Conservation (phyloP, 345 rosid genomes). For the Raphanus sativus region DNA sequence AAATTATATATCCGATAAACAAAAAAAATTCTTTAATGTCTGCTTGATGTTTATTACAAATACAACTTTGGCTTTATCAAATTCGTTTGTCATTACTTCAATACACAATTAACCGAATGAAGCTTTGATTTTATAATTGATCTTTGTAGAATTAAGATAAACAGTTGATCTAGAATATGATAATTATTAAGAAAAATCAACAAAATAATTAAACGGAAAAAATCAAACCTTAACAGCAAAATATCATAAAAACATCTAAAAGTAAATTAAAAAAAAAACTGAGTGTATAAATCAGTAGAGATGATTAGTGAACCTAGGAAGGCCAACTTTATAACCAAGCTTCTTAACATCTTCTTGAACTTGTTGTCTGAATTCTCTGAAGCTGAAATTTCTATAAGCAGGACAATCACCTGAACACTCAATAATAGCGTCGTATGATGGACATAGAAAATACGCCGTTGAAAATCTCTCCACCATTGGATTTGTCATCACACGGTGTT, state of each 20-base stretch:
- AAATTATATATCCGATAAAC: not conserved
- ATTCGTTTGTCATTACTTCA: not conserved
- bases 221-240: not conserved
- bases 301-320: conserved; percentile 62
- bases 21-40: not conserved
- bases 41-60: not conserved
- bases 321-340: conserved; percentile 85
- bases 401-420: conserved; percentile 51
- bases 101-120: not conserved
- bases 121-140: not conserved
- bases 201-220: not conserved
- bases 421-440: conserved; percentile 68
- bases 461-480: conserved; percentile 75
- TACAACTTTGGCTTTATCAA: not conserved
- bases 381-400: conserved; percentile 68
- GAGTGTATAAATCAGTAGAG: not conserved
- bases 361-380: conserved; percentile 66
- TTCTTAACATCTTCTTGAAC: conserved; percentile 77
- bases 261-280: not conserved
- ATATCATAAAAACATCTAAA: conserved; percentile 2
- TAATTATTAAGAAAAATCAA: not conserved
- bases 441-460: conserved; percentile 89
- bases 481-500: conserved; percentile 76
- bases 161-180: not conserved
- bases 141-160: not conserved